Conservation (phyloP, 2,329 filamentous ascomycete genomes). For the Sporothrix inflata region DNA sequence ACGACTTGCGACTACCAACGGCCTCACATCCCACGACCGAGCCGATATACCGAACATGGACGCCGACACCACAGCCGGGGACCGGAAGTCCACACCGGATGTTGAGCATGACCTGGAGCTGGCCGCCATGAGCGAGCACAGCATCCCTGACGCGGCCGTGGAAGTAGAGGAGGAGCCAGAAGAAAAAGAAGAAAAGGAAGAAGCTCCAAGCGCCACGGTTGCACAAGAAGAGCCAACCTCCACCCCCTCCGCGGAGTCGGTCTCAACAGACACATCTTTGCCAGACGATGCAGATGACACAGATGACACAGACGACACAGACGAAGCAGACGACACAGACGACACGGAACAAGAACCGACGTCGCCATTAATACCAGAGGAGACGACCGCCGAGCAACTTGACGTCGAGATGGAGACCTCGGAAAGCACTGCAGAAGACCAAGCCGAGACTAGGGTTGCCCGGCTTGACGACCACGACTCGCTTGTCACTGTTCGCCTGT, state of each 20-base stretch:
- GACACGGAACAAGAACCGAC: not conserved
- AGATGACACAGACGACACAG: conserved; percentile 7
- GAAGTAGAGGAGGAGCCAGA: not conserved
- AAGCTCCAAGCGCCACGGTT: not conserved
- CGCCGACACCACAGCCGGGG: not conserved
- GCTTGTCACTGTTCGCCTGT: conserved; percentile 69
- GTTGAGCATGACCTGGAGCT: not conserved
- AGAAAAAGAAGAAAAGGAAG: not conserved
- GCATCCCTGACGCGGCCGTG: not conserved
- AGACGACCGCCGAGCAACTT: not conserved
- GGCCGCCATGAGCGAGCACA: not conserved
- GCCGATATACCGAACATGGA: conserved; percentile 14
- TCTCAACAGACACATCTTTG: conserved; percentile 27
- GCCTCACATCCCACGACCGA: not conserved
- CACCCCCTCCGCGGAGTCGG: not conserved
- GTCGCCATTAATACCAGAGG: not conserved
- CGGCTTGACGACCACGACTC: conserved; percentile 54
- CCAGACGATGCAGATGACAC: conserved; percentile 6
- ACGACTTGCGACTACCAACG: not conserved
- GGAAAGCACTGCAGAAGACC: not conserved
- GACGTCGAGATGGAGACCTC: not conserved
- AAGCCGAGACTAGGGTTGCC: not conserved
- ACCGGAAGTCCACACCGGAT: not conserved
- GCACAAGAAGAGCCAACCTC: not conserved
- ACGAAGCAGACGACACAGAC: conserved; percentile 1